Conservation (phyloP, 345 rosid species). For the Leavenworthia alabamica region DNA sequence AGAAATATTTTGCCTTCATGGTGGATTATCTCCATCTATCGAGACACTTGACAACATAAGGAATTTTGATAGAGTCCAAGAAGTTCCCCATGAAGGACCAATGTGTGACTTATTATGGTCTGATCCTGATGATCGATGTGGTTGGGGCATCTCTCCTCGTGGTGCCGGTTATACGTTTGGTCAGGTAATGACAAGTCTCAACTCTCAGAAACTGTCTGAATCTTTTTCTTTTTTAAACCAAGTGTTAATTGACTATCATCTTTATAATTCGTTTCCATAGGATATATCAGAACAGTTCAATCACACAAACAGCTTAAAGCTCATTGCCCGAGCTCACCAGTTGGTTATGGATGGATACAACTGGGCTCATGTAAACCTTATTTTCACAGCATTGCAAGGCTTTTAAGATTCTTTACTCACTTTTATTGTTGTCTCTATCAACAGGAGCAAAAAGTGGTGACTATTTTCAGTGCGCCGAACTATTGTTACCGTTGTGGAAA, state of each 20-base stretch:
- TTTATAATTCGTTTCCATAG: constrained; percentile 32
- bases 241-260: not conserved
- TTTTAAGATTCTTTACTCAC: constrained; percentile 2
- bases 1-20: constrained; percentile 86
- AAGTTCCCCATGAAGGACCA: constrained; percentile 98
- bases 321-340: constrained; percentile 93
- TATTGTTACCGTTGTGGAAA: constrained; percentile 98
- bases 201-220: not conserved
- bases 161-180: constrained; percentile 98
- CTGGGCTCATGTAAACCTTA: constrained; percentile 71
- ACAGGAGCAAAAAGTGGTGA: constrained; percentile 96
- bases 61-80: constrained; percentile 87
- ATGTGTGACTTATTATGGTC: constrained; percentile 99
- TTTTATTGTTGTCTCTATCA: not conserved
- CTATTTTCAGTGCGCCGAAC: constrained; percentile 97
- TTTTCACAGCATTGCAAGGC: not conserved
- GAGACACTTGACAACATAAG: constrained; percentile 90
- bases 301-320: constrained; percentile 79
- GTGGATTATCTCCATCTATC: constrained; percentile 88
- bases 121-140: constrained; percentile 94
- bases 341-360: constrained; percentile 96
- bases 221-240: not conserved
- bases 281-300: constrained; percentile 97
- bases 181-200: constrained; percentile 46
- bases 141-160: constrained; percentile 96